Base-by-base conservation (phyloP, 164 flowering plant species). In the Berberis vulgaris region DNA sequence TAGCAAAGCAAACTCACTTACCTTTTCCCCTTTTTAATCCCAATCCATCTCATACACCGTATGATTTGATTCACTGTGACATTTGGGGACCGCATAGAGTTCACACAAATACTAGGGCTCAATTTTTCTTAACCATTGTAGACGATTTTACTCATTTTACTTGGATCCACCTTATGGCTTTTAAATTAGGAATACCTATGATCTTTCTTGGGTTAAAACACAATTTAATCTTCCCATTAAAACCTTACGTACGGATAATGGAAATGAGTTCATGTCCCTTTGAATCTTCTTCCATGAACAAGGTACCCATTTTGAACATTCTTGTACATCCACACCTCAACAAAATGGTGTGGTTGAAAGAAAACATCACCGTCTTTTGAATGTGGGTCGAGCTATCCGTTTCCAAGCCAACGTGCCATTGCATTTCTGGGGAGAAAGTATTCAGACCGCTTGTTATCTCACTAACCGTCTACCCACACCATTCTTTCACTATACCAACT, bases 311-410 rank as follows among this genome's bases (percentile, higher is more conserved):
- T 39, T 3, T 8, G 41, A 26, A n/a, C 41, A 39, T 55, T 13
- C 58, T 3, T 55, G 26, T 26, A 26, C 26, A 26, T 26, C 26
- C 26, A 55, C 58, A 3, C 58, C 58, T 6, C 58, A 55, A 55
- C 41, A 55, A 38, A 55, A 55, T 39, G 58, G 41, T n/a, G n/a
- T 52, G n/a, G 54, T 52, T 52, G 54, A 52, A 11, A 52, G 54
- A 11, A 52, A 52, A 52, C n/a, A 55, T 55, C 58, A 4, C 2
- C 58, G 38, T 26, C 41, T 55, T 39, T 4, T 55, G 2, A 8
- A 55, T 13, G 41, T 55, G 4, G 58, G 7, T 13, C 39, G 58
- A 3, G 58, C 58, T 13, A 1, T 55, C 4, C 58, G 5, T 55
- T 55, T 55, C 38, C 58, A 55, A 55, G 4, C 41, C 8, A 13